A percentile compares a stretch with the other conserved stretches of the same genome.
These are phyloP conservation scores for Nakazawaea ernobii DNA, from an alignment of 805 yeast genomes.

Conservation along the genomic window DNA sequence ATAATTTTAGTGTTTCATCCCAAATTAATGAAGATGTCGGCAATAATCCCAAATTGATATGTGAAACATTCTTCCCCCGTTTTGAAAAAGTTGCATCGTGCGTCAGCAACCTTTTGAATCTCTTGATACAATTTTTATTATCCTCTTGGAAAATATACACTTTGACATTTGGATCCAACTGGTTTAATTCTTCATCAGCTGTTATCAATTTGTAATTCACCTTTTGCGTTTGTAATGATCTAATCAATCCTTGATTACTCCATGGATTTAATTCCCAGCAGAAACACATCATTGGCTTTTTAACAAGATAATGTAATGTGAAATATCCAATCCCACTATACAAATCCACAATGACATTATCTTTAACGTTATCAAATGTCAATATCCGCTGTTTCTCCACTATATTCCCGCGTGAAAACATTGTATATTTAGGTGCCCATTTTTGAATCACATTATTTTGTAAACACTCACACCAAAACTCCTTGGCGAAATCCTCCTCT, in stretches of 20 bases:
- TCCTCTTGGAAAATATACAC: slow-evolving; percentile 58
- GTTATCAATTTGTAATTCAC: slow-evolving; percentile 31
- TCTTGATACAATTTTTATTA: slow-evolving; percentile 43
- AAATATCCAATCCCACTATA: slow-evolving; percentile 88
- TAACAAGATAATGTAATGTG: slow-evolving; percentile 57
- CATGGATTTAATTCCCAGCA: slow-evolving; percentile 87
- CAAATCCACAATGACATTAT: slow-evolving; percentile 53
- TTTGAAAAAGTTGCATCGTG: not conserved
- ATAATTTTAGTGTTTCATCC: slow-evolving; percentile 34
- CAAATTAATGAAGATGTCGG: slow-evolving; percentile 67
- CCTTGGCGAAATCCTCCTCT: slow-evolving; percentile 35
- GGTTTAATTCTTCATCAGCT: slow-evolving; percentile 16
- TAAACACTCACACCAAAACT: slow-evolving; percentile 65
- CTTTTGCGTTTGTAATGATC: slow-evolving; percentile 46
- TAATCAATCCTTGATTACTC: slow-evolving; percentile 66
- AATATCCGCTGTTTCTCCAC: slow-evolving; percentile 71
- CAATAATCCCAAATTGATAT: slow-evolving; percentile 73
- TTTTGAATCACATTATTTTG: slow-evolving; percentile 75
- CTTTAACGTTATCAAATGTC: slow-evolving; percentile 29
- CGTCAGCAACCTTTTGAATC: slow-evolving; percentile 27
- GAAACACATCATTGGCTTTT: slow-evolving; percentile 45
- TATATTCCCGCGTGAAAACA: slow-evolving; percentile 85
- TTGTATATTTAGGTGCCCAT: slow-evolving; percentile 83
- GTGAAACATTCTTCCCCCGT: slow-evolving; percentile 26
- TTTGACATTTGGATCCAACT: slow-evolving; percentile 18